Conservation (phyloP, 331 rosid species). For the Arachis monticola region DNA sequence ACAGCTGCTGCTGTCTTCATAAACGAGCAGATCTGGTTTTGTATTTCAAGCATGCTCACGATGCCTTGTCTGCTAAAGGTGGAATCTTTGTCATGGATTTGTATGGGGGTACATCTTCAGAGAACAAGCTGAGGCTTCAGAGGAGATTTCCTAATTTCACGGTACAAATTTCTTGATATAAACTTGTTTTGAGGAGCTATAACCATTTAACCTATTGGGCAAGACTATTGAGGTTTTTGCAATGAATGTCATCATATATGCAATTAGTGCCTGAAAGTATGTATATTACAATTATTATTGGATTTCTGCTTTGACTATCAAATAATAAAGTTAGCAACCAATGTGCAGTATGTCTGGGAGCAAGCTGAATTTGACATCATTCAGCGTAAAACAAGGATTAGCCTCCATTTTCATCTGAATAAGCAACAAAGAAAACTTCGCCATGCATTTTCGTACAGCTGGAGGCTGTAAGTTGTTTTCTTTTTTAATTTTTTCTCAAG, state of each 20-base stretch:
- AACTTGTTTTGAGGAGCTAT: constrained; percentile 6
- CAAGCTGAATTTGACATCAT: constrained; percentile 88
- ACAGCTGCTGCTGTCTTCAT: constrained; percentile 98
- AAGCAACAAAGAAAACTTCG: constrained; percentile 77
- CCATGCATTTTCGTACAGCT: constrained; percentile 89
- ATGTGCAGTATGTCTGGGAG: constrained; percentile 91
- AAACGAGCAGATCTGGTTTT: constrained; percentile 72
- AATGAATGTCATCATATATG: background rate
- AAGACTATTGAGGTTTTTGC: constrained; percentile 7
- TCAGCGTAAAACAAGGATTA: constrained; percentile 85
- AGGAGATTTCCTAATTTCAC: constrained; percentile 86
- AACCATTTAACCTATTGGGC: constrained; percentile 14
- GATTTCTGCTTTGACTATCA: constrained; percentile 9
- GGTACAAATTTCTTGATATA: constrained; percentile 52
- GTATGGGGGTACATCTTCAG: constrained; percentile 97
- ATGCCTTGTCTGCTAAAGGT: constrained; percentile 71
- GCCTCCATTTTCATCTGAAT: constrained; percentile 83
- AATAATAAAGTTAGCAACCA: constrained; percentile 8
- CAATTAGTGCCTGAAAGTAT: constrained; percentile 5
- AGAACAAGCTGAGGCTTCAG: constrained; percentile 78
- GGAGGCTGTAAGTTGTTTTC: constrained; percentile 84
- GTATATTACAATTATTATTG: background rate
- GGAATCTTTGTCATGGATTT: constrained; percentile 96
- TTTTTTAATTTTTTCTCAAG: constrained; percentile 11
- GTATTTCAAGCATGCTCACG: constrained; percentile 78